These are phyloP conservation scores for Arctium lappa DNA, from an alignment of 129 eudicot species.

Conservation along the genomic window DNA sequence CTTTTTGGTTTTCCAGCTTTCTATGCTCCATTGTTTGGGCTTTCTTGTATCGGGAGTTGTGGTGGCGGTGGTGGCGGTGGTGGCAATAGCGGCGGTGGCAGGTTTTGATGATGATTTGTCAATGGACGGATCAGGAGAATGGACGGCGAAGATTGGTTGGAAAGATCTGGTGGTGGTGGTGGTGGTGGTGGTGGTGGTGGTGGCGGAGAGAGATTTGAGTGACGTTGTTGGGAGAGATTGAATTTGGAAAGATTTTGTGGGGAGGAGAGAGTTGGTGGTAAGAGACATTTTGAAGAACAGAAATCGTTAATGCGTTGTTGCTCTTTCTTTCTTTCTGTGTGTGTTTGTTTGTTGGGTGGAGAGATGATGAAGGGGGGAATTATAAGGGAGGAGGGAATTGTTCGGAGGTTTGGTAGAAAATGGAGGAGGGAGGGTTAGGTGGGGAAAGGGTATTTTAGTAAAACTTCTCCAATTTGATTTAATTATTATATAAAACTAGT, in stretches of 20 bases:
- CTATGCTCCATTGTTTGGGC: constrained; percentile 43
- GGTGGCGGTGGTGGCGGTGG: constrained; percentile 24
- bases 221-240: constrained; percentile 14
- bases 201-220: constrained; percentile 22
- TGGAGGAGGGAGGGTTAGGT: neutral
- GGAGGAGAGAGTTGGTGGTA: neutral
- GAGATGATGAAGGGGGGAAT: neutral
- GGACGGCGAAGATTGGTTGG: constrained; percentile 57
- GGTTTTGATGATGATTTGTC: constrained; percentile 21
- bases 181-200: constrained; percentile 11
- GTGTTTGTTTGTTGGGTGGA: neutral
- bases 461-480: no score
- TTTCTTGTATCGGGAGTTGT: constrained; percentile 1
- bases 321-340: neutral
- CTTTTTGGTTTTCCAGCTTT: constrained; percentile 68
- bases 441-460: neutral
- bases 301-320: neutral
- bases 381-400: neutral
- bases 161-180: constrained; percentile 21
- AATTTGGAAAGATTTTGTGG: constrained; percentile 23
- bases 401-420: neutral
- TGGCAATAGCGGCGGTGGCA: constrained; percentile 17
- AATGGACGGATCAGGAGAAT: constrained; percentile 36
- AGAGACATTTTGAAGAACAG: neutral
- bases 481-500: no score